Base-by-base conservation (phyloP, 1,284 basidiomycete genomes). In the Ganoderma sinense region DNA sequence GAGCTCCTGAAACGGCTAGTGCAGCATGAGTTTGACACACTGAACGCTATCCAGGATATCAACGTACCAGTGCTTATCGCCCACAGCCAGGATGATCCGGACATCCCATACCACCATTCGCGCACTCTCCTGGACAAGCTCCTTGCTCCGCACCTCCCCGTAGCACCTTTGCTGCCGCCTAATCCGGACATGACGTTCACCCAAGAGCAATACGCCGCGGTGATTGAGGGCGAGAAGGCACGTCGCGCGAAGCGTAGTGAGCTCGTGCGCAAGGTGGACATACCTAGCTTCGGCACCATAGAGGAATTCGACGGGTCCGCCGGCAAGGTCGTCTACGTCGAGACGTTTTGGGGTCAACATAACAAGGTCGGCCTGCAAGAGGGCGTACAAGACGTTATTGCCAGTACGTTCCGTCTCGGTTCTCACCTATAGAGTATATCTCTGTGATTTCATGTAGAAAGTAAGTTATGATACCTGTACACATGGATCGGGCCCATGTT, bases 91-190 rank as follows among this genome's bases (percentile, higher is more conserved):
- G 86, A 95, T 77, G 97, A 98, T 81, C 86, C 84, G 76, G 91
- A 95, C 51, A 97, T 98, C 65, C 94, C 94, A 0, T 81, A 87
- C 75, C 83, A 86, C 0, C 97, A 98, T 78, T 94, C 94, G 0
- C 84, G 86, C n/a, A 82, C 83, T 0, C 86, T 97, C 20, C 95
- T 95, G 78, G 83, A 92, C 51, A 83, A 87, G 0, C 88, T 96
- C 70, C 79, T 95, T 33, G 88, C 89, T 18, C 87, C 89, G 0
- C 81, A 87, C 65, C 83, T 94, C 16, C 91, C 93, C 0, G 71
- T 83, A 6, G 72, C 87, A 7, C 79, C 83, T 23, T 74, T 81
- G 0, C 78, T 86, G 5, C 85, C 88, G 0, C 39, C 68, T 1
- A 70, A 73, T 18, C 78, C 77, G 1, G 75, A 75, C 33, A 65